Evolutionary conservation across 2,329 filamentous ascomycete species (phyloP).

Genomic region (Phoma sp.): DNA sequence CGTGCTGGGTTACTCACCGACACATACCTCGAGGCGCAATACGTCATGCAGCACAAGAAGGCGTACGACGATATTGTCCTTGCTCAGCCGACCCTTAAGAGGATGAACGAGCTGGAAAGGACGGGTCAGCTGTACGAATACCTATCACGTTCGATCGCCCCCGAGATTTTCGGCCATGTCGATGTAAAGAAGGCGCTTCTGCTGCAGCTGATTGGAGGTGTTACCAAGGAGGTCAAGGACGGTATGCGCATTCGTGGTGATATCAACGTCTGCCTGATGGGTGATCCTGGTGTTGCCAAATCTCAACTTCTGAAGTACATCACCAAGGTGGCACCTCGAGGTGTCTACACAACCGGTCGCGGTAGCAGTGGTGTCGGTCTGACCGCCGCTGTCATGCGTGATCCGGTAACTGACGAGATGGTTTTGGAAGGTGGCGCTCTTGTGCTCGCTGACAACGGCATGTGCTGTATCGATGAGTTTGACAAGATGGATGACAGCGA

Average conservation of each 20-base stretch:
- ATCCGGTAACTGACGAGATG: constrained; percentile 84
- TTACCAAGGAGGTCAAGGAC: constrained; percentile 95
- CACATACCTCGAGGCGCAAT: constrained; percentile 93
- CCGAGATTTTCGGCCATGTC: constrained; percentile 94
- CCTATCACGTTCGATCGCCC: constrained; percentile 92
- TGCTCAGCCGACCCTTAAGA: constrained; percentile 76
- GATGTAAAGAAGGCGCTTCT: constrained; percentile 98
- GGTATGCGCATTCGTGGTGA: constrained; percentile 99
- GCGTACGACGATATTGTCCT: constrained; percentile 92
- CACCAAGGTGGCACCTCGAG: constrained; percentile 93
- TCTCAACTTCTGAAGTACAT: constrained; percentile 98
- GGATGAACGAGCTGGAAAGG: constrained; percentile 84
- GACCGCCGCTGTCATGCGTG: constrained; percentile 82
- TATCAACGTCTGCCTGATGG: constrained; percentile 98
- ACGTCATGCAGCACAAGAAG: constrained; percentile 96
- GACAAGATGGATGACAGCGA: constrained; percentile 90
- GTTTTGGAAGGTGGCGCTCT: constrained; percentile 80
- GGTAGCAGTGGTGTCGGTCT: constrained; percentile 83
- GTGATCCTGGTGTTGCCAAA: constrained; percentile 98
- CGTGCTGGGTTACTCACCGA: constrained; percentile 94
- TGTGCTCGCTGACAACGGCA: constrained; percentile 80
- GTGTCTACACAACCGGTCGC: constrained; percentile 82
- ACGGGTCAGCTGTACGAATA: constrained; percentile 95
- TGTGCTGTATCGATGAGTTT: constrained; percentile 86
- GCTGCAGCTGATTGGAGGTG: constrained; percentile 93